These are phyloP conservation scores for Cercospora sp. DNA, from an alignment of 2,329 filamentous ascomycete genomes.

Conservation along the genomic window DNA sequence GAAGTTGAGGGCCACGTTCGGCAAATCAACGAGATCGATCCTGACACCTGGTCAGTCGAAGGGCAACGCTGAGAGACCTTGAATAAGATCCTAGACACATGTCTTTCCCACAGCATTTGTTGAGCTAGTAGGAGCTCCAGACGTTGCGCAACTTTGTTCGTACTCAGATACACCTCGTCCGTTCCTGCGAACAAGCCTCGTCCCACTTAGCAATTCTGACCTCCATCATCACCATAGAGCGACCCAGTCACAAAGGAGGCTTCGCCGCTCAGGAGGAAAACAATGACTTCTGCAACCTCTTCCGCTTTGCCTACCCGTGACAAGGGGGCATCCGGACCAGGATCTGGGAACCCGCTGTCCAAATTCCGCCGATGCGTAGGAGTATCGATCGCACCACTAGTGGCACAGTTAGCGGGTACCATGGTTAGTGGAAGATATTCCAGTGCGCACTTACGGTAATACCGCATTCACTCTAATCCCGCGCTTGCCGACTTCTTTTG, in stretches of 20 bases:
- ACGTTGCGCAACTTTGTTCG: too few species aligned
- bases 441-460: not conserved
- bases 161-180: too few species aligned
- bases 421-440: too few species aligned
- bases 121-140: too few species aligned
- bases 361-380: not conserved
- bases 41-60: too few species aligned
- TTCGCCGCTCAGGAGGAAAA: not conserved
- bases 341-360: not conserved
- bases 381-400: not conserved
- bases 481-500: not conserved
- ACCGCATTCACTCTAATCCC: not conserved
- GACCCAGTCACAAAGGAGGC: not conserved
- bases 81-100: too few species aligned
- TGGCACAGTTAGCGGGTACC: too few species aligned
- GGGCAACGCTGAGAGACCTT: too few species aligned
- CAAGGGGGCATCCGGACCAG: not conserved
- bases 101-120: too few species aligned
- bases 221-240: not conserved
- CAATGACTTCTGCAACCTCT: not conserved
- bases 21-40: too few species aligned
- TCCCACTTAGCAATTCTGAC: not conserved
- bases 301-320: not conserved
- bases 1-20: too few species aligned
- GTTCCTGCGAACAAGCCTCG: too few species aligned